These are phyloP conservation scores for Cicer yamashitae DNA, from an alignment of 306 rosid genomes.

Conservation along the genomic window DNA sequence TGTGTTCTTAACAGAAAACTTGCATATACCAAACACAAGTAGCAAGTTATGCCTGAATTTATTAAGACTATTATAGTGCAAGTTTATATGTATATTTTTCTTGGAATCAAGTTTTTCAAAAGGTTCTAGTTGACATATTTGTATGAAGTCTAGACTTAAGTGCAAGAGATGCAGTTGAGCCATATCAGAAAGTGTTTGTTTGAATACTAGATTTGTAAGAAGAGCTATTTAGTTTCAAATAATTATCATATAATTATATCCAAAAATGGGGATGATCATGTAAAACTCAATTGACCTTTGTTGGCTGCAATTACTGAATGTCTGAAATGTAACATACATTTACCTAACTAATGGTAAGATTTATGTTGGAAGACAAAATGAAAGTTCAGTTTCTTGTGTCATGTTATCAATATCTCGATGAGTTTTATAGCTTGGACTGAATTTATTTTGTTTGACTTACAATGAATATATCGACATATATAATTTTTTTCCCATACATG, in stretches of 20 bases:
- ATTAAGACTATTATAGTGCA: slow-evolving; percentile 2
- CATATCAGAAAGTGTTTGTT: slow-evolving; percentile 2
- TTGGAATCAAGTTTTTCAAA: slow-evolving; percentile 6
- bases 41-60: slow-evolving; percentile 2
- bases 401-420: not conserved
- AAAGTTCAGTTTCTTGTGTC: slow-evolving; percentile 35
- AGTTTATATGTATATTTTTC: slow-evolving; percentile 5
- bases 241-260: not conserved
- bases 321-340: not conserved
- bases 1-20: not conserved
- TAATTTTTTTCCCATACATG: not conserved
- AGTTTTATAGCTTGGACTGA: slow-evolving; percentile 4
- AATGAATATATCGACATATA: not conserved
- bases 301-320: slow-evolving; percentile 2
- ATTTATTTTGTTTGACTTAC: slow-evolving; percentile 15
- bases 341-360: slow-evolving; percentile 19
- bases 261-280: slow-evolving; percentile 1
- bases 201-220: slow-evolving; percentile 10
- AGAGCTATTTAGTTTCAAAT: slow-evolving; percentile 27
- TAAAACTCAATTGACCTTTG: not conserved
- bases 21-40: slow-evolving; percentile 5
- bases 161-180: slow-evolving; percentile 23
- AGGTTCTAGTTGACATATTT: not conserved
- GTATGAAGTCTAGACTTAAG: slow-evolving; percentile 2
- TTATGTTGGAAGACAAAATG: not conserved